Base-by-base conservation (phyloP, 2,329 filamentous ascomycete species). In the Beauveria sp. region DNA sequence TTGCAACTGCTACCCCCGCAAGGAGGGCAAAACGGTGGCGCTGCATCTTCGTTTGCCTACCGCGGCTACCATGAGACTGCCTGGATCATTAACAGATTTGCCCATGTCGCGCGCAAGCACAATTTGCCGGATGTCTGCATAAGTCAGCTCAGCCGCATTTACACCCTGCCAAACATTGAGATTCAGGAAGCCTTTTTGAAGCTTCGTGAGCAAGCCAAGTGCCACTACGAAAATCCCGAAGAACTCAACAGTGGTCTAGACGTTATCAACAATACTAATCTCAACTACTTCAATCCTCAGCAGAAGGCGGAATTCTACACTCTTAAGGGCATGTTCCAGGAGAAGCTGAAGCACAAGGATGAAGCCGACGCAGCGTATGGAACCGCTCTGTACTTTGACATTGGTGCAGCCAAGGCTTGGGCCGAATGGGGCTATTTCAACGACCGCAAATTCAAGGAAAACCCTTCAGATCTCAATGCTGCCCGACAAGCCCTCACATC, bases 231-330 rank as follows among this genome's bases (percentile, higher is more conserved):
- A 76, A 97, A 97, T 69, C 87, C 89, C 0, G 88, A 90, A 43
- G 94, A 99, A 75, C 84, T 99, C 59, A 93, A 87, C 58, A 96
- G 87, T 70, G 94, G 94, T 1, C 73, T 99, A 66, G 94, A 99
- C 70, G 94, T 99, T 3, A 99, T 99, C 73, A 99, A 99, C 75
- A 99, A 99, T 68, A 99, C 94, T 41, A 99, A 99, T 68, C 84
- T 99, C 61, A 97, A 96, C 73, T 99, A 99, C 78, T 99, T 99
- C 74, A 96, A 92, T 64, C 84, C 89, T 3, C 89, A 92, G 69
- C 94, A 99, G 73, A 99, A 99, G 76, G 94, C 94, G 9, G 94
- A 99, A 73, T 99, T 99, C 76, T 99, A 97, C 79, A 99, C 94
- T 0, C 83, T 99, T 59, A 99, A 99, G 81, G 94, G 94, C 64